Evolutionary conservation across 495 filamentous ascomycete genomes (phyloP).

Genomic region (Xylaria sp.): DNA sequence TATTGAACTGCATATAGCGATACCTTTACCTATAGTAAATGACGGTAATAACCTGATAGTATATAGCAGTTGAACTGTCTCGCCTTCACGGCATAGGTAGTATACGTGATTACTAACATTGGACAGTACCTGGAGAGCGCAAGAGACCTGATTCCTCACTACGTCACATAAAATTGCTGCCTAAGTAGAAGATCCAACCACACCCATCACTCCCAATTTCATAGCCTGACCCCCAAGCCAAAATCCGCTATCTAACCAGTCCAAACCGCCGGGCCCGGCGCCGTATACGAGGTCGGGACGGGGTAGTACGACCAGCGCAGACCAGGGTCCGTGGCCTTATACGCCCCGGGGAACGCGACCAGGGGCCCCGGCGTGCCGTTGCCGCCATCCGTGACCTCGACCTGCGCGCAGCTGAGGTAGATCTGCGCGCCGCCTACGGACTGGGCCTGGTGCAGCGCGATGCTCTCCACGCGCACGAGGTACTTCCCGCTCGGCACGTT

Average conservation of each 20-base stretch:
- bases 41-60: background rate
- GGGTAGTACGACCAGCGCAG: slow-evolving; percentile 43
- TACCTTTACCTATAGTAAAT: background rate
- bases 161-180: background rate
- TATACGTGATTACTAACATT: background rate
- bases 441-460: slow-evolving; percentile 50
- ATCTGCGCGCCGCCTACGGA: slow-evolving; percentile 49
- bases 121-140: background rate
- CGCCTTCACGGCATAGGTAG: background rate
- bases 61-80: background rate
- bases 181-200: background rate
- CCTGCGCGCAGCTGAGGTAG: slow-evolving; percentile 50
- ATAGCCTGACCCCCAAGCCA: background rate
- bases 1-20: background rate
- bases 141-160: background rate
- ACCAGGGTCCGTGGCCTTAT: slow-evolving; percentile 45
- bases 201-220: background rate
- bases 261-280: slow-evolving; percentile 52
- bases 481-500: slow-evolving; percentile 49
- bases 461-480: slow-evolving; percentile 49
- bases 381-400: slow-evolving; percentile 47
- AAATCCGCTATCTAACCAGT: background rate
- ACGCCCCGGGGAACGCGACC: slow-evolving; percentile 47
- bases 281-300: slow-evolving; percentile 45
- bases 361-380: slow-evolving; percentile 40